Evolutionary conservation across 805 yeast genomes (phyloP).

Genomic region (Alloascoidea africana): DNA sequence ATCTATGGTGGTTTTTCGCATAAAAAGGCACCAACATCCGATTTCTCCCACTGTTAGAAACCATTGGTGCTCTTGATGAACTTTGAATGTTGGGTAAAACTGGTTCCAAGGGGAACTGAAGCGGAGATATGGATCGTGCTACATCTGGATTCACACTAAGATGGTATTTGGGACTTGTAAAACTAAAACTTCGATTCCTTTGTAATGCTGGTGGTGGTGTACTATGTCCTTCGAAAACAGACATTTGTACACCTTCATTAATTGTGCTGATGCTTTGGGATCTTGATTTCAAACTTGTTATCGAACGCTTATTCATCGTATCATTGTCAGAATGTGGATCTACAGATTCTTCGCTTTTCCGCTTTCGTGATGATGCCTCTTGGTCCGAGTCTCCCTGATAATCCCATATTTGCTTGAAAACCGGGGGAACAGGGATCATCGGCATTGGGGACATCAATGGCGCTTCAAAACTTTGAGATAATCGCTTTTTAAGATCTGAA

Average conservation of each 20-base stretch:
- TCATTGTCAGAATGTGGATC: slow-evolving; percentile 2
- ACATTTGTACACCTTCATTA: too few relatives aligned
- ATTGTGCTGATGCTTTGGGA: slow-evolving; percentile 4
- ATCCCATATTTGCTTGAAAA: too few relatives aligned
- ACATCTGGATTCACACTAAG: neutral
- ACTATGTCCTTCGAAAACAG: too few relatives aligned
- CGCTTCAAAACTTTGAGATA: too few relatives aligned
- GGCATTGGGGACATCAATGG: too few relatives aligned
- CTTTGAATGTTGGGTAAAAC: slow-evolving; percentile 14
- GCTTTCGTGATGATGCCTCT: too few relatives aligned
- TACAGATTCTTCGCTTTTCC: neutral
- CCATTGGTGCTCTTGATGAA: neutral
- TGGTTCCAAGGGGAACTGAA: slow-evolving; percentile 30
- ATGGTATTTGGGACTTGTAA: too few relatives aligned
- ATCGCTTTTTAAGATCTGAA: slow-evolving; percentile 3
- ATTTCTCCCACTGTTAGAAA: neutral
- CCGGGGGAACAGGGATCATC: too few relatives aligned
- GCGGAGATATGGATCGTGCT: slow-evolving; percentile 2
- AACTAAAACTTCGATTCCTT: too few relatives aligned
- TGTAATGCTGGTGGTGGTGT: too few relatives aligned
- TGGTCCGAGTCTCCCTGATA: too few relatives aligned
- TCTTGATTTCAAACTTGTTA: slow-evolving; percentile 4
- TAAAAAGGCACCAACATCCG: neutral
- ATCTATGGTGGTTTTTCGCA: slow-evolving; percentile 6
- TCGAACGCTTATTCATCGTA: slow-evolving; percentile 4